Evolutionary conservation across 129 eudicot genomes (phyloP), one percentile per base, ranked within the genome.

Genomic region (Chrysanthemum lavandulifolium): DNA sequence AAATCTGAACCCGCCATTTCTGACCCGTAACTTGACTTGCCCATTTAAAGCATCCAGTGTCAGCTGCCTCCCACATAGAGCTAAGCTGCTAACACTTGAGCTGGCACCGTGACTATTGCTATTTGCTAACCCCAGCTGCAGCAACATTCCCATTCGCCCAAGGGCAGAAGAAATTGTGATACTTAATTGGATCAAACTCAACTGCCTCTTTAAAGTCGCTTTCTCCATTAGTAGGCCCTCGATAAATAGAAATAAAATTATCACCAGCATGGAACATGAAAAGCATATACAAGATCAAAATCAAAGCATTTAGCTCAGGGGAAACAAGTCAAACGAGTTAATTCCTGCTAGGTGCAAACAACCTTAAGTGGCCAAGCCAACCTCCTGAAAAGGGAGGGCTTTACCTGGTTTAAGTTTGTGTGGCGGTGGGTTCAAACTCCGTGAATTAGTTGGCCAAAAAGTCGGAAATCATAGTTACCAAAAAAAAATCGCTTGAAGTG

Each of bases 121-220:
- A 23, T 23, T 23, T 23, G 75, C 79, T 82, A 73, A 87, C 83
- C 54, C 97, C 96, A 16, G 98, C 98, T 52, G 98, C 97, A 50
- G 98, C 97, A 77, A 94, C 98, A 67, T 94, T 90, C 15, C 91
- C 97, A 73, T 90, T 94, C 56, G 90, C 96, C 98, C 98, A 94
- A 52, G 98, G 97, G 73, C 98, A 94, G 81, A 82, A 94, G 81
- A 67, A 82, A 71, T 90, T 94, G 45, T 94, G 98, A 69, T 94
- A 89, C 86, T 87, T 87, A 27, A 94, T 90, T 71, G 98, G 97
- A 86, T 94, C 97, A 74, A 94, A 94, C 76, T 94, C 97, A 56
- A 84, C 82, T 51, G 81, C 78, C 61, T 92, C 96, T 67, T 87
- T 93, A 82, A 82, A 93, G 78, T 90, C 90, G 83, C 86, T 94